Conservation (phyloP, 1,139 yeast genomes). For the Taphrina betulina region DNA sequence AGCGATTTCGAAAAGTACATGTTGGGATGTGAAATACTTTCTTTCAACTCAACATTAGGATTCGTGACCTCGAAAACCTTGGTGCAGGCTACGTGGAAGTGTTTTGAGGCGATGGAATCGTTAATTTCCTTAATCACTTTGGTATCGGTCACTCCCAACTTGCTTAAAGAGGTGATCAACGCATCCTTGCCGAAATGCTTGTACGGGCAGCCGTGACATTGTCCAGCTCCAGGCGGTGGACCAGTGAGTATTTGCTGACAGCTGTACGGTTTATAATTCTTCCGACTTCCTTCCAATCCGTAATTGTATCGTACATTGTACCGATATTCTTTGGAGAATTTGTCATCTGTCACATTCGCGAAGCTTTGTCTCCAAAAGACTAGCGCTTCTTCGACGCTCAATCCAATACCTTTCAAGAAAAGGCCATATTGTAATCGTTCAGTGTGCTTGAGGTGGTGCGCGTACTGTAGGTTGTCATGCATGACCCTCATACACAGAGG, state of each 20-base stretch:
- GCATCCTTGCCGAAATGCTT: conserved; percentile 67
- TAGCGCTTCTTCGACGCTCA: conserved; percentile 81
- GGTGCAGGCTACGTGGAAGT: conserved; percentile 81
- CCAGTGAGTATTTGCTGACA: conserved; percentile 68
- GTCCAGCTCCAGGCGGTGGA: conserved; percentile 70
- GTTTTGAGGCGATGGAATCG: conserved; percentile 63
- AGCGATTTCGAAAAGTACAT: conserved; percentile 61
- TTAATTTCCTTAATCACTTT: conserved; percentile 57
- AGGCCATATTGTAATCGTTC: conserved; percentile 85
- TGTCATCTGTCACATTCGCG: conserved; percentile 65
- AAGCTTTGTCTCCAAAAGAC: conserved; percentile 80
- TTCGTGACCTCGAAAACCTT: conserved; percentile 83
- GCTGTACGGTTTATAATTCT: conserved; percentile 80
- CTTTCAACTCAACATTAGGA: conserved; percentile 44
- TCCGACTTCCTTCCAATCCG: conserved; percentile 88
- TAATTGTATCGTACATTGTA: conserved; percentile 86
- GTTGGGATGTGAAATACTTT: conserved; percentile 78
- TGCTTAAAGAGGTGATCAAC: conserved; percentile 55
- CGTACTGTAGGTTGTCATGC: conserved; percentile 58
- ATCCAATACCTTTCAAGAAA: conserved; percentile 84
- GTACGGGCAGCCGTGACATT: conserved; percentile 91
- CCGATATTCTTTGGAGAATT: conserved; percentile 80
- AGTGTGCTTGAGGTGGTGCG: conserved; percentile 72
- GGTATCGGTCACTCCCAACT: conserved; percentile 69
- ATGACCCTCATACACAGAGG: conserved; percentile 80